Base-by-base conservation (phyloP, 2,329 filamentous ascomycete species). In the Fusarium heterosporum region DNA sequence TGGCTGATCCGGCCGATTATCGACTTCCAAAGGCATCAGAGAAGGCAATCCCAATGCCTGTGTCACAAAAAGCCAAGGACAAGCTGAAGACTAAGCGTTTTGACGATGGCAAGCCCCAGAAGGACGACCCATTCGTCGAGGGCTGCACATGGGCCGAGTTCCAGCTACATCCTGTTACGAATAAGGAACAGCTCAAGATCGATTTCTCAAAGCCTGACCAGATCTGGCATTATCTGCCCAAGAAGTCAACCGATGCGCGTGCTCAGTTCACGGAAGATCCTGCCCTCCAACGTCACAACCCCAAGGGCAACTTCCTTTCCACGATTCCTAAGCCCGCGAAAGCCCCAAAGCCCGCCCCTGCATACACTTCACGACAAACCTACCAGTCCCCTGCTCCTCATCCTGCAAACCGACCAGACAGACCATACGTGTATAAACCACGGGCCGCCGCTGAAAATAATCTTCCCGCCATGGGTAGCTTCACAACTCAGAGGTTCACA, bases 191-290 rank as follows among this genome's bases (percentile, higher is more conserved):
- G 76, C 84, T 83, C 74, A 91, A 89, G 78, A 82, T 96, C 58
- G 88, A 97, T 73, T 78, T 97, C 10, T 79, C 79, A 62, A 92
- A 91, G 75, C 84, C 89, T 16, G 87, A 95, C 63, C 90, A 92
- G 75, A 78, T 97, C 17, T 98, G 94, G 93, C 87, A 93, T 79
- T 98, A 97, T 76, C 84, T 99, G 61, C 93, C 93, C 30, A 88
- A 88, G 76, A 87, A 86, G 19, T 98, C 95, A 22, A 97, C 95
- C 8, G 95, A 98, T 74, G 91, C 93, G 53, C 93, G 90, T 77
- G 90, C 93, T 26, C 93, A 96, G 76, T 99, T 96, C 79, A 97
- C 94, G 6, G 92, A 96, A 72, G 89, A 97, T 78, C 87, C 85
- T 41, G 66, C 73, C 10, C 83, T 78, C 13, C 83, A 79, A n/a